Evolutionary conservation across 208 protist species (phyloP), one percentile per base, ranked within the genome.

Genomic region (Leishmania amazonensis): DNA sequence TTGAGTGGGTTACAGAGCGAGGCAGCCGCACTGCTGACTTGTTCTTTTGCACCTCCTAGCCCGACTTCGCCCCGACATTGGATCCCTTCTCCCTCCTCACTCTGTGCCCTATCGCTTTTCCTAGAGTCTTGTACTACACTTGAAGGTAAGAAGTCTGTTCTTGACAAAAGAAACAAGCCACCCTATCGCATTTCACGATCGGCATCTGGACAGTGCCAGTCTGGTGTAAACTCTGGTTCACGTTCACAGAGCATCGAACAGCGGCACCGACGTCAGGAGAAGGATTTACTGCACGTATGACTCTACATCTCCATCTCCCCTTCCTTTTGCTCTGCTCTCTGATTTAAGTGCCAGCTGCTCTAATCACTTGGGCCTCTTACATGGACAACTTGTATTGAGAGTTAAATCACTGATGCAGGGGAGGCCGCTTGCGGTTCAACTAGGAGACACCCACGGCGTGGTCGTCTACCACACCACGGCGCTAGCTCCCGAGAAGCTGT

Each of bases 21-120:
- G 86, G 85, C 70, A 67, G 75, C 5, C 84, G 85, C 64, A 84
- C 77, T 17, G 87, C 87, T 3, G 81, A 87, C 76, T 83, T 96
- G 57, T 94, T 90, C 76, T 94, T 92, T 80, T 96, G 89, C 76
- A 60, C 80, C 24, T 73, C 57, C 38, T 93, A 86, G 81, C n/a
- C 49, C 13, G 28, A 31, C 67, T 62, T 67, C 40, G 38, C 40
- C 24, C 35, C 13, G 17, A 31, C 40, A 51, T 8, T 65, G 19
- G 38, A 31, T 78, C n/a, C 72, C 51, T 35, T 62, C n/a, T 7
- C 19, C 49, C 13, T n/a, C 11, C 72, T n/a, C 72, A 17, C 49
- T 57, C 21, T 58, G 49, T 42, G n/a, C 24, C 31, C 47, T 40
- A 62, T 42, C 31, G 31, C 31, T 40, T 62, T 57, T 71, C 49